Evolutionary conservation across 2,329 filamentous ascomycete species (phyloP), one percentile per base, ranked within the genome.

Genomic region (Emmonsiellopsis sp.): DNA sequence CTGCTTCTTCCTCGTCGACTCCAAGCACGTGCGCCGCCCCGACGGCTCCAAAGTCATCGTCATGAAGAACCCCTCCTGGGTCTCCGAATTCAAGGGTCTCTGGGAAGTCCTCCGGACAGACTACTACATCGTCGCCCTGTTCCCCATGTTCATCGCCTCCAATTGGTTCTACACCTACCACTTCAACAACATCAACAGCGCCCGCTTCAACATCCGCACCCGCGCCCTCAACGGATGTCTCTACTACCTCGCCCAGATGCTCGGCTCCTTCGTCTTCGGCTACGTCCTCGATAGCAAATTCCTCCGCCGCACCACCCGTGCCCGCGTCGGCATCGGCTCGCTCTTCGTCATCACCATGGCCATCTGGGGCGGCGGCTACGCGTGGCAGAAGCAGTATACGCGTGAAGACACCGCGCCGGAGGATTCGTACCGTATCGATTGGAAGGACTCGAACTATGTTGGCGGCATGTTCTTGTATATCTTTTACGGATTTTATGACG

Each of bases 11-110:
- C 79, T 95, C 3, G 82, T 82, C 63, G 82, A 93, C 63, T 86
- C 87, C 38, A 80, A 80, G 61, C 79, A 82, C 53, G 80, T 95
- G 57, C 74, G 87, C 59, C 88, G 90, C 57, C 76, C 79, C 38
- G 89, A 95, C 66, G 88, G 89, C 55, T 86, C 86, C 54, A 80
- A 82, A 55, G 83, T 95, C 65, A 89, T 95, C 58, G 72, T 91
- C 58, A 94, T 92, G 86, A 92, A 93, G 76, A 87, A 94, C 70
- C 90, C 90, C 3, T 87, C 86, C 50, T 94, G 87, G 87, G 81
- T 82, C 64, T 84, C 86, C 2, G 90, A 95, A 71, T 70, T 95
- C 57, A 58, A 79, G 15, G 90, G 90, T 53, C 80, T 95, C 2
- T 85, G 78, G 69, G 79, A 93, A 68, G 89, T 86, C 0, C 72